Evolutionary conservation across 495 filamentous ascomycete species (phyloP).

Genomic region (Xylaria grammica): DNA sequence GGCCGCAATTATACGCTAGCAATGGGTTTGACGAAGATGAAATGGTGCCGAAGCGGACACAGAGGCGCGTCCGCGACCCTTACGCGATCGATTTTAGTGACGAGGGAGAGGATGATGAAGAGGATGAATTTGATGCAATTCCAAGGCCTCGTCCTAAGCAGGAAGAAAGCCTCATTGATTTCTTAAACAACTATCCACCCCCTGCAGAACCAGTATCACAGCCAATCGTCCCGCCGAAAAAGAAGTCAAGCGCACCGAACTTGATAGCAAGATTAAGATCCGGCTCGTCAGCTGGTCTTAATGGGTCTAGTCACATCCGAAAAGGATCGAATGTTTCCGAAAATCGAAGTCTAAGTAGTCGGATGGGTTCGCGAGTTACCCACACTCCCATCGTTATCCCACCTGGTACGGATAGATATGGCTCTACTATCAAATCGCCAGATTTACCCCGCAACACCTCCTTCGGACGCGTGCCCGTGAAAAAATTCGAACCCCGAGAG

Average conservation of each 20-base stretch:
- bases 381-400: slow-evolving; percentile 57
- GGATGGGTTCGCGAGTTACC: slow-evolving; percentile 36
- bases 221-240: slow-evolving; percentile 56
- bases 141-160: slow-evolving; percentile 47
- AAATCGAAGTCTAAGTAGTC: slow-evolving; percentile 39
- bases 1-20: slow-evolving; percentile 25
- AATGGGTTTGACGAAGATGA: slow-evolving; percentile 50
- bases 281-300: slow-evolving; percentile 48
- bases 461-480: slow-evolving; percentile 50
- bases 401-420: slow-evolving; percentile 29
- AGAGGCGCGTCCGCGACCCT: slow-evolving; percentile 80
- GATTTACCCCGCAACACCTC: slow-evolving; percentile 24
- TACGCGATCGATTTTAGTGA: slow-evolving; percentile 90
- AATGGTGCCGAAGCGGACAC: slow-evolving; percentile 68
- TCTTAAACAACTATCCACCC: slow-evolving; percentile 81
- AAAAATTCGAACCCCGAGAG: slow-evolving; percentile 59
- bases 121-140: slow-evolving; percentile 52
- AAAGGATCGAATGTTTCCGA: slow-evolving; percentile 39
- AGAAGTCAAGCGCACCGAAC: slow-evolving; percentile 63
- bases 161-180: slow-evolving; percentile 84
- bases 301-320: slow-evolving; percentile 30
- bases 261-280: slow-evolving; percentile 65
- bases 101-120: slow-evolving; percentile 72
- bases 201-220: slow-evolving; percentile 60
- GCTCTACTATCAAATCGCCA: slow-evolving; percentile 26